These are phyloP conservation scores for Xerocomellus amylosporus DNA, from an alignment of 768 basidiomycete genomes.

Conservation along the genomic window DNA sequence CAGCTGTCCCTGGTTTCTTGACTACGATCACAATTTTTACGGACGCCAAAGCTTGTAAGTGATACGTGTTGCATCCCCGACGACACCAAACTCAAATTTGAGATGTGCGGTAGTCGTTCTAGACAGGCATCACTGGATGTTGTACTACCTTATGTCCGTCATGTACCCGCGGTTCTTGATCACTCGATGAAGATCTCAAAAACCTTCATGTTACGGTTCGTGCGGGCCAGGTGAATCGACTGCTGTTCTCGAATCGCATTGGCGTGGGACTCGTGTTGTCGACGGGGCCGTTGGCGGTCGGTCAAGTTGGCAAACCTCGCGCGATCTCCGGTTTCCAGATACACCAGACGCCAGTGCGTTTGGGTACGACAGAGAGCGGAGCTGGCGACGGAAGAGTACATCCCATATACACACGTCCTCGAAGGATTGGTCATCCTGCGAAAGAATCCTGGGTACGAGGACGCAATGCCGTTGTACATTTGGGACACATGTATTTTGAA, in stretches of 20 bases:
- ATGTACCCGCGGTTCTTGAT: constrained; percentile 99
- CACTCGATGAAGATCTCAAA: constrained; percentile 86
- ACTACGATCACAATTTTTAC: constrained; percentile 90
- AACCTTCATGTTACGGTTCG: constrained; percentile 87
- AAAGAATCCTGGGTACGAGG: constrained; percentile 90
- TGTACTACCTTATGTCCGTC: constrained; percentile 91
- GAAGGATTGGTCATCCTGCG: constrained; percentile 91
- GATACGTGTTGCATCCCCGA: neutral
- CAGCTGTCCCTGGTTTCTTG: constrained; percentile 86
- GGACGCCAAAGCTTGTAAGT: constrained; percentile 89
- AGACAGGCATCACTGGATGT: constrained; percentile 99
- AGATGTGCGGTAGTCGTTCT: constrained; percentile 64
- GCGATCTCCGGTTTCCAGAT: constrained; percentile 99
- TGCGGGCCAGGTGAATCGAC: constrained; percentile 72
- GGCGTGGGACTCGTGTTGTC: constrained; percentile 2
- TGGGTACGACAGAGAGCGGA: constrained; percentile 96
- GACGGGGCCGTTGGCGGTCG: constrained; percentile 86
- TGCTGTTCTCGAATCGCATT: neutral
- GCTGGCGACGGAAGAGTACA: constrained; percentile 94
- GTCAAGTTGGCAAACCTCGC: constrained; percentile 94
- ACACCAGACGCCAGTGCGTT: constrained; percentile 92
- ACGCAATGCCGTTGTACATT: constrained; percentile 72
- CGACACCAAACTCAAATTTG: constrained; percentile 1
- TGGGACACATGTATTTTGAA: constrained; percentile 3
- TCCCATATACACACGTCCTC: constrained; percentile 84